Evolutionary conservation across 169 alveolate species (phyloP).

Genomic region (Plasmodium coatneyi): DNA sequence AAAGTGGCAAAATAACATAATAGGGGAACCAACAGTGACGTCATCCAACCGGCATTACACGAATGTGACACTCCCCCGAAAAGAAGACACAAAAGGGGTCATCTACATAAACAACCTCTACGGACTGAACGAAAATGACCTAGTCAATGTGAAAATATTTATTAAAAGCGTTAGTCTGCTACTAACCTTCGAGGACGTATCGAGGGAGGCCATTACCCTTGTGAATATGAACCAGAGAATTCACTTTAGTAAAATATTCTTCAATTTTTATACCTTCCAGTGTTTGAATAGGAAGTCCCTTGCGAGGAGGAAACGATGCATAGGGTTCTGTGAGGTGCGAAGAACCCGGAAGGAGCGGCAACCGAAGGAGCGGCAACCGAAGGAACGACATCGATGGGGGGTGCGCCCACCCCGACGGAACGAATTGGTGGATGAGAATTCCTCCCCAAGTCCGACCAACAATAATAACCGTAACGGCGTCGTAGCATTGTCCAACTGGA

Average conservation of each 20-base stretch:
- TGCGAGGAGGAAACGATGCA: conserved; percentile 9
- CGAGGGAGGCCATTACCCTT: not conserved
- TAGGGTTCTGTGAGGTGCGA: not conserved
- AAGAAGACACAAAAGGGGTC: not conserved
- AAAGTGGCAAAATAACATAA: not conserved
- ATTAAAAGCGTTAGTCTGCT: conserved; percentile 19
- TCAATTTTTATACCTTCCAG: conserved; percentile 45
- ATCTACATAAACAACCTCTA: conserved; percentile 40
- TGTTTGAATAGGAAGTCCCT: conserved; percentile 11
- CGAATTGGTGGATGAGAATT: not conserved
- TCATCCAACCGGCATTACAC: not conserved
- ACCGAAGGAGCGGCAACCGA: not conserved
- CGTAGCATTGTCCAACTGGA: not conserved
- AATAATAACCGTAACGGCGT: not conserved
- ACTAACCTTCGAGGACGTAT: conserved; percentile 14
- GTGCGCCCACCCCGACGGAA: not conserved
- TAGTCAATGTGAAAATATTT: conserved; percentile 20
- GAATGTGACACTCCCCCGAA: not conserved
- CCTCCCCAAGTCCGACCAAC: not conserved
- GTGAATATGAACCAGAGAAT: conserved; percentile 10
- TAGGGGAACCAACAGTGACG: not conserved
- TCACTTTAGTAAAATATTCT: conserved; percentile 16
- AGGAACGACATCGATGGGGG: not conserved
- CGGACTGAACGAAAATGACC: conserved; percentile 13
- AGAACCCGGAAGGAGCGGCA: not conserved